Percentiles rank a stretch among this genome's conserved stretches.
These are phyloP conservation scores for Ceratobasidium papillatum DNA, from an alignment of 1,284 basidiomycete genomes.

Conservation along the genomic window DNA sequence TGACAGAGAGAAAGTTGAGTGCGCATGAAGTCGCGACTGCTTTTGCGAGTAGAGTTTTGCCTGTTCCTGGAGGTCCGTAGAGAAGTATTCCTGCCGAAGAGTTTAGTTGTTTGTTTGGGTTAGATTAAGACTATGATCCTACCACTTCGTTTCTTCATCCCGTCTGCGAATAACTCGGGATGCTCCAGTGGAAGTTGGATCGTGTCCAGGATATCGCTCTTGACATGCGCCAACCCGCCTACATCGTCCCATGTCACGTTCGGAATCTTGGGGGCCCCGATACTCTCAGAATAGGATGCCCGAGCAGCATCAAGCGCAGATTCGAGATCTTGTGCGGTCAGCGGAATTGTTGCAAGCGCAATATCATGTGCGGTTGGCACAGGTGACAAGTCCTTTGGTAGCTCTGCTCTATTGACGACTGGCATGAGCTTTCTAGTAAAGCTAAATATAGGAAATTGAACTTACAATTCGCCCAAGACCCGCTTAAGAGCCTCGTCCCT, in stretches of 20 bases:
- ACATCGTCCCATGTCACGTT: slow-evolving; percentile 98
- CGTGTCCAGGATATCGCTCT: slow-evolving; percentile 95
- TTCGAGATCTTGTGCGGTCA: slow-evolving; percentile 77
- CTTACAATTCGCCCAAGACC: slow-evolving; percentile 56
- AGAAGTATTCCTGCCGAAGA: slow-evolving; percentile 74
- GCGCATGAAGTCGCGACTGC: slow-evolving; percentile 93
- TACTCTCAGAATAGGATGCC: slow-evolving; percentile 86
- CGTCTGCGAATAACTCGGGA: slow-evolving; percentile 92
- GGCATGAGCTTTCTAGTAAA: neutral
- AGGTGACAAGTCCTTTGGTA: neutral
- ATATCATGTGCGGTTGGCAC: slow-evolving; percentile 48
- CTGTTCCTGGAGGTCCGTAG: slow-evolving; percentile 94
- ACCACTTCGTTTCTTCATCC: slow-evolving; percentile 96
- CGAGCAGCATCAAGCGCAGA: slow-evolving; percentile 79
- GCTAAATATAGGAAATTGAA: neutral
- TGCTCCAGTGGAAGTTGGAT: slow-evolving; percentile 95
- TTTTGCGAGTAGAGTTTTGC: slow-evolving; percentile 94
- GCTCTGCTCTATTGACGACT: neutral
- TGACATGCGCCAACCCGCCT: slow-evolving; percentile 89
- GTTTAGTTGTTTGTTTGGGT: slow-evolving; percentile 10
- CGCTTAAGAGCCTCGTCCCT: slow-evolving; percentile 68
- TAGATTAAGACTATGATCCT: slow-evolving; percentile 45
- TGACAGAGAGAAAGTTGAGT: slow-evolving; percentile 94
- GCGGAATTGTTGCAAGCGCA: slow-evolving; percentile 61
- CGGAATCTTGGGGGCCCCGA: slow-evolving; percentile 97